Evolutionary conservation across 2,329 filamentous ascomycete genomes (phyloP).

Genomic region (Ceratocystis huliohia): DNA sequence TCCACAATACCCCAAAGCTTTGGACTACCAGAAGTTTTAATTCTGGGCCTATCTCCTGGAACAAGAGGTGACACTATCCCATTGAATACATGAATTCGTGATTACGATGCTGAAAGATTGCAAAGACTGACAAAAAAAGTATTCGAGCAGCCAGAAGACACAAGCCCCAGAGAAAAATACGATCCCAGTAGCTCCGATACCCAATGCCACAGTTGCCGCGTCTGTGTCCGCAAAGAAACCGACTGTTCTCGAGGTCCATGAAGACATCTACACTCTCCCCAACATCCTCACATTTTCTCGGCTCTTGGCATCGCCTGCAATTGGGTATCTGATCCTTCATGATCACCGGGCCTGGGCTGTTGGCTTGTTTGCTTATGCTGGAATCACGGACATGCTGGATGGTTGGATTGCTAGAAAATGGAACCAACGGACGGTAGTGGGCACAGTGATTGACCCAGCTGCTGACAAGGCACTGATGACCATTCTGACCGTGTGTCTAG

Average conservation of each 20-base stretch:
- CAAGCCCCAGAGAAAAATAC: background rate
- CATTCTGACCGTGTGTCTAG: conserved; percentile 71
- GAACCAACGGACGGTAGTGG: conserved; percentile 84
- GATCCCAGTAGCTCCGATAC: background rate
- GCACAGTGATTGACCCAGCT: conserved; percentile 90
- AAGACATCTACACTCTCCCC: conserved; percentile 95
- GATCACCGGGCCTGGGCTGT: conserved; percentile 69
- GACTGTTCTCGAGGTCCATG: conserved; percentile 36
- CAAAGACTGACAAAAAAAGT: background rate
- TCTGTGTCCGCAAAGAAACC: conserved; percentile 18
- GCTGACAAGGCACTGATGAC: conserved; percentile 97
- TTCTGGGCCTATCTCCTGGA: background rate
- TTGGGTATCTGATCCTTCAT: conserved; percentile 80
- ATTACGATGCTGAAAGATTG: background rate
- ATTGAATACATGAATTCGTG: background rate
- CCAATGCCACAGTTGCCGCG: background rate
- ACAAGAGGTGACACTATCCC: conserved; percentile 3
- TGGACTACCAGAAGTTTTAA: background rate
- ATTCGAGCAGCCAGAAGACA: background rate
- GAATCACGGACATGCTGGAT: conserved; percentile 81
- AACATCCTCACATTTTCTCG: conserved; percentile 85
- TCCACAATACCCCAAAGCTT: background rate
- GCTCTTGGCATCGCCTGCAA: conserved; percentile 65
- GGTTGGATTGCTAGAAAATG: conserved; percentile 85
- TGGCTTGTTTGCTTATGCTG: conserved; percentile 81